Percentiles rank a stretch among this genome's conserved stretches.
Conservation (phyloP, 1,139 yeast species). For the Hemisphaericaspora lyxosophila region DNA sequence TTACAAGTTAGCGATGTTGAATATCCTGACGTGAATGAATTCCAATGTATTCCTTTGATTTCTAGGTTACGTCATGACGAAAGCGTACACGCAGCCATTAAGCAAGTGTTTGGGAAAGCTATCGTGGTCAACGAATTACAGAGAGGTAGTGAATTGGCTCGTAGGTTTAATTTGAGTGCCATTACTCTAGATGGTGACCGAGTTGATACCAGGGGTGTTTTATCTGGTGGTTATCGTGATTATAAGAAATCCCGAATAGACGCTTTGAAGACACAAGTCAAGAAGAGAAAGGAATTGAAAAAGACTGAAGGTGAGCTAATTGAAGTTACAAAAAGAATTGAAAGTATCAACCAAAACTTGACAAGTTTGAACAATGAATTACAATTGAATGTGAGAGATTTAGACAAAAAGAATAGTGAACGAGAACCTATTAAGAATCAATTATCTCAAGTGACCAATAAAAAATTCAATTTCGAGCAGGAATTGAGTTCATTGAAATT, state of each 20-base stretch:
- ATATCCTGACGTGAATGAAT: conserved; percentile 56
- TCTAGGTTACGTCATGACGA: conserved; percentile 64
- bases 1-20: conserved; percentile 33
- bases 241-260: conserved; percentile 68
- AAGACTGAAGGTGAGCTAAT: conserved; percentile 31
- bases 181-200: conserved; percentile 92
- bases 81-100: conserved; percentile 61
- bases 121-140: conserved; percentile 73
- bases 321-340: conserved; percentile 23
- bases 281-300: conserved; percentile 49
- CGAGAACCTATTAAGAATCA: conserved; percentile 46
- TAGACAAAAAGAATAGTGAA: conserved; percentile 34
- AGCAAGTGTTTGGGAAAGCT: conserved; percentile 78
- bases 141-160: conserved; percentile 69
- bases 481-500: conserved; percentile 30
- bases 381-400: conserved; percentile 39
- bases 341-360: conserved; percentile 26
- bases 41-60: conserved; percentile 71
- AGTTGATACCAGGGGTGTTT: conserved; percentile 77
- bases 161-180: conserved; percentile 62
- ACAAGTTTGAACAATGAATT: conserved; percentile 43
- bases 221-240: conserved; percentile 89
- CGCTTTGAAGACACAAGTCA: conserved; percentile 56
- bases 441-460: conserved; percentile 40
- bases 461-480: conserved; percentile 43